Percentiles rank a stretch among this genome's conserved stretches.
Conservation (phyloP, 306 rosid species). For the Dalbergia cultrata region DNA sequence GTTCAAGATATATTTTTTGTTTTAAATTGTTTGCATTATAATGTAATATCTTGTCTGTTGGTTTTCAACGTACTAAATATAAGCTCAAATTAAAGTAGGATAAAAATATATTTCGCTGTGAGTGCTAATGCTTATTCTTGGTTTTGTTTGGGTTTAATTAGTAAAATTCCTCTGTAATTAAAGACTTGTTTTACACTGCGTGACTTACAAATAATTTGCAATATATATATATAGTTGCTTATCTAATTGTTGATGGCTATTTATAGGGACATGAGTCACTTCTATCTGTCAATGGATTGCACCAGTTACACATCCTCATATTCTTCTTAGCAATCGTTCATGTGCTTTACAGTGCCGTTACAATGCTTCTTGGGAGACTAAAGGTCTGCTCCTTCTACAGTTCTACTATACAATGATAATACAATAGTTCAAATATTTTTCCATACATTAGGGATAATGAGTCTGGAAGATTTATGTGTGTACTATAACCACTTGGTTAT, state of each 20-base stretch:
- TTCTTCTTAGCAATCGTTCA: conserved; percentile 95
- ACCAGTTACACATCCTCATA: conserved; percentile 93
- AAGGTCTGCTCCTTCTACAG: conserved; percentile 63
- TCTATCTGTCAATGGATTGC: conserved; percentile 80
- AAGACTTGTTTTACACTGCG: too few relatives aligned
- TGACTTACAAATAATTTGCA: too few relatives aligned
- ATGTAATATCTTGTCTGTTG: too few relatives aligned
- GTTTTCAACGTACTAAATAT: too few relatives aligned
- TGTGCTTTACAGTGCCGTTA: conserved; percentile 82
- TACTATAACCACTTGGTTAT: not conserved
- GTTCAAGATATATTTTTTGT: too few relatives aligned
- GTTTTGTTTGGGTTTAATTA: too few relatives aligned
- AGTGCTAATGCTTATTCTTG: too few relatives aligned
- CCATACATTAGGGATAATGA: conserved; percentile 12
- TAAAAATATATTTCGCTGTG: too few relatives aligned
- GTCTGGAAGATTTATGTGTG: conserved; percentile 3
- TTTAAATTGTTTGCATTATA: too few relatives aligned
- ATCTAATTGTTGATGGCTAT: conserved; percentile 34
- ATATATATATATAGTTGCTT: not conserved
- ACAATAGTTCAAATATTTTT: conserved; percentile 14
- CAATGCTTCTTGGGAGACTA: conserved; percentile 98
- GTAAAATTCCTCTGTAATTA: too few relatives aligned
- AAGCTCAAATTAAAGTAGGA: too few relatives aligned
- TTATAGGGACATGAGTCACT: conserved; percentile 76
- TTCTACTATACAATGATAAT: too few relatives aligned